A percentile compares a stretch with the other conserved stretches of the same genome.
These are phyloP conservation scores for Pezicula neosporulosa DNA, from an alignment of 2,329 filamentous ascomycete genomes.

Conservation along the genomic window DNA sequence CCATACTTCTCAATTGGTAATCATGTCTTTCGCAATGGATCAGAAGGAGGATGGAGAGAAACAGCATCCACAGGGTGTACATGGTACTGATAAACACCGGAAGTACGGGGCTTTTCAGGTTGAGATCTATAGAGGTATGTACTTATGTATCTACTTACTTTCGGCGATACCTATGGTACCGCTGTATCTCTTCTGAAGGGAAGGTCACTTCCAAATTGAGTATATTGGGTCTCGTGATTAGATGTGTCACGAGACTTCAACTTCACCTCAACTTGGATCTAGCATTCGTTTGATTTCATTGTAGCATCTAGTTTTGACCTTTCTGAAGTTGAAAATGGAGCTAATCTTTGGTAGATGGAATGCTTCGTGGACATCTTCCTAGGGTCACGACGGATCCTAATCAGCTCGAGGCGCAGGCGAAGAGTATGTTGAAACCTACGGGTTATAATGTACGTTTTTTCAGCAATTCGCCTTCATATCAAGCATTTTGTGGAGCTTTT, in stretches of 20 bases:
- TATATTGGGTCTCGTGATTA: too few relatives aligned
- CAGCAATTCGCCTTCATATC: too few relatives aligned
- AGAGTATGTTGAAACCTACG: constrained; percentile 39
- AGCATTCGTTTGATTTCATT: neutral
- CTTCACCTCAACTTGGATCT: neutral
- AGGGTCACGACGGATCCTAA: constrained; percentile 57
- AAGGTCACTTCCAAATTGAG: too few relatives aligned
- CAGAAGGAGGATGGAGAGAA: neutral
- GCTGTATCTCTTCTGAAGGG: too few relatives aligned
- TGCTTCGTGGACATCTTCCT: constrained; percentile 44
- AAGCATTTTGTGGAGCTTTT: too few relatives aligned
- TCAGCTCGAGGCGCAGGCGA: constrained; percentile 52
- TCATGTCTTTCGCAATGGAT: constrained; percentile 12
- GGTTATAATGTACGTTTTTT: constrained; percentile 38
- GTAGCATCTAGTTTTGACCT: too few relatives aligned
- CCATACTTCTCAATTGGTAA: neutral
- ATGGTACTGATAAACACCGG: constrained; percentile 9
- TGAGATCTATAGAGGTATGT: constrained; percentile 17
- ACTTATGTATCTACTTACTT: too few relatives aligned
- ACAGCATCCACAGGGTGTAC: constrained; percentile 14
- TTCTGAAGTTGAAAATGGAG: neutral
- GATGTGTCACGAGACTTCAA: too few relatives aligned
- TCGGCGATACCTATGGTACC: too few relatives aligned
- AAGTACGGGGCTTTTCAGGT: constrained; percentile 23
- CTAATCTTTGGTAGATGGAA: constrained; percentile 33